Evolutionary conservation across 2,329 filamentous ascomycete genomes (phyloP).

Genomic region (Aspergillus sp.): DNA sequence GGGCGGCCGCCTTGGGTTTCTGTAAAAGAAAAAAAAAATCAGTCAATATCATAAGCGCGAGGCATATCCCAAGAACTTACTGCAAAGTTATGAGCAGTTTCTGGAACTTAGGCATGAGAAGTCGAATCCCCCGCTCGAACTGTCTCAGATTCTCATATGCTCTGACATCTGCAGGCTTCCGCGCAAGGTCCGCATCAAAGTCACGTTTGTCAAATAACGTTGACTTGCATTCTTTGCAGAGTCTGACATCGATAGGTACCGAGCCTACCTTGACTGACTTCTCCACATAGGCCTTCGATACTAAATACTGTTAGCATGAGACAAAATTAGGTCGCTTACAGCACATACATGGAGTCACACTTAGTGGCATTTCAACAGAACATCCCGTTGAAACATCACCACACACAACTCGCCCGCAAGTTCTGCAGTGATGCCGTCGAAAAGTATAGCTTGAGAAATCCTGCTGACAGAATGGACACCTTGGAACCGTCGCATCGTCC

Average conservation of each 20-base stretch:
- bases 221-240: slow-evolving; percentile 84
- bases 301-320: slow-evolving; percentile 30
- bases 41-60: background rate
- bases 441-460: slow-evolving; percentile 94
- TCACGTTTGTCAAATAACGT: slow-evolving; percentile 73
- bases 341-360: slow-evolving; percentile 64
- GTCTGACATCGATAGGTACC: slow-evolving; percentile 76
- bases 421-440: slow-evolving; percentile 87
- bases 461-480: slow-evolving; percentile 93
- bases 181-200: slow-evolving; percentile 68
- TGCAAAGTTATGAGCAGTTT: slow-evolving; percentile 72
- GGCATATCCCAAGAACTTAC: slow-evolving; percentile 31
- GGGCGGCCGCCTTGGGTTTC: slow-evolving; percentile 64
- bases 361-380: slow-evolving; percentile 79
- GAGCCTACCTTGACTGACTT: slow-evolving; percentile 49
- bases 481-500: slow-evolving; percentile 75
- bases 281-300: slow-evolving; percentile 39
- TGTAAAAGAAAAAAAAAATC: slow-evolving; percentile 17
- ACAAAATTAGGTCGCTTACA: background rate
- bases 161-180: slow-evolving; percentile 71
- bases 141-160: slow-evolving; percentile 81
- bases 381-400: slow-evolving; percentile 82
- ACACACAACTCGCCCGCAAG: slow-evolving; percentile 91
- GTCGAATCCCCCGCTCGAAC: slow-evolving; percentile 81
- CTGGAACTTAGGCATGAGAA: slow-evolving; percentile 82